Evolutionary conservation across 169 alveolate species (phyloP).

Genomic region (Plasmodium inui): DNA sequence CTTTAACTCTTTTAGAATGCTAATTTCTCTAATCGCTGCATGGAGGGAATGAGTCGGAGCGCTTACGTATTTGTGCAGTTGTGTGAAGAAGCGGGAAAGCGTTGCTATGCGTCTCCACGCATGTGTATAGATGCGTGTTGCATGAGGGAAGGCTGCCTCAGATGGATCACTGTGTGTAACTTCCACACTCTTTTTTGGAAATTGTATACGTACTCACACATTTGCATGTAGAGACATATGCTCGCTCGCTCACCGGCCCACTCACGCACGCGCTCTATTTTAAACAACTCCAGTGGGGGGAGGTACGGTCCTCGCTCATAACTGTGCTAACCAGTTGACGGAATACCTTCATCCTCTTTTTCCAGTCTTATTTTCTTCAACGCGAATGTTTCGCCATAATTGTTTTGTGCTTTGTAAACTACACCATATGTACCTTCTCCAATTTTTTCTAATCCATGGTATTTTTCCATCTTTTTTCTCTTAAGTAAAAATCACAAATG

Average conservation of each 20-base stretch:
- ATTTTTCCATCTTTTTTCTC: conserved; percentile 88
- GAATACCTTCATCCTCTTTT: conserved; percentile 99
- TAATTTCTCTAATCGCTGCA: conserved; percentile 98
- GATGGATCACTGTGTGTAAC: not conserved
- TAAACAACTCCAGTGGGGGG: not conserved
- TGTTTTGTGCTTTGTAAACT: conserved; percentile 95
- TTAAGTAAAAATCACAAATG: conserved; percentile 66
- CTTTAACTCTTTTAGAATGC: conserved; percentile 96
- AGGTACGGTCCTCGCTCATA: not conserved
- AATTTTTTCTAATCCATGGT: conserved; percentile 95
- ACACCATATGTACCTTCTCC: conserved; percentile 99
- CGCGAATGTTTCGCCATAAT: conserved; percentile 94
- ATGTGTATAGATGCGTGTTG: not conserved
- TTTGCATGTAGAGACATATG: not conserved
- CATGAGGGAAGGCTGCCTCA: not conserved
- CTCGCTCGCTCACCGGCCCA: not conserved
- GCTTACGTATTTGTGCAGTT: conserved; percentile 13
- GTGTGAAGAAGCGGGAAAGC: not conserved
- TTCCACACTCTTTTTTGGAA: no score
- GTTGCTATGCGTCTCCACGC: not conserved
- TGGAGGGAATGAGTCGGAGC: conserved; percentile 59
- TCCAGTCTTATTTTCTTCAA: conserved; percentile 97
- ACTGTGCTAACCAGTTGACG: conserved; percentile 85
- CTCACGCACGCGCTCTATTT: not conserved
- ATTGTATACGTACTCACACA: not conserved